Conservation (phyloP, 179 eudicot genomes). For the Spergularia azorica region DNA sequence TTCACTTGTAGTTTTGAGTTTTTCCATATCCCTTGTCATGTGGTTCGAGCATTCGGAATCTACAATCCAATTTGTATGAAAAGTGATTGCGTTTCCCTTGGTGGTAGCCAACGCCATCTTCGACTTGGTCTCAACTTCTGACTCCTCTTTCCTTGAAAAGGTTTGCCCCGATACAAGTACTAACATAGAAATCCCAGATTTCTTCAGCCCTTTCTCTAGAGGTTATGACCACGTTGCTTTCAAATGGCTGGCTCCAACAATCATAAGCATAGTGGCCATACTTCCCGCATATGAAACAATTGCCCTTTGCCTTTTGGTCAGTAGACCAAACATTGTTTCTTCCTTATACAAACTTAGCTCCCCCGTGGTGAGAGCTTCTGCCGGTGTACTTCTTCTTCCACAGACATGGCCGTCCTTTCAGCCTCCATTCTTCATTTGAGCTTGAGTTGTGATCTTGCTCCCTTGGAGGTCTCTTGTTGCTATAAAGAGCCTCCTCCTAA, state of each 20-base stretch:
- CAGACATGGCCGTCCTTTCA: neutral
- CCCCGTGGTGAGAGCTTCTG: neutral
- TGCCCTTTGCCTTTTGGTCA: neutral
- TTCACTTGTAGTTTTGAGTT: neutral
- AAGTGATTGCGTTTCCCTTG: neutral
- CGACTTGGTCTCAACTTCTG: neutral
- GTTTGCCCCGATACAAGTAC: neutral
- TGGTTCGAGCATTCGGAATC: neutral
- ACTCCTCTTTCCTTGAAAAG: too few species aligned
- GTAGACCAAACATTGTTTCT: too few species aligned
- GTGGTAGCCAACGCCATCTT: neutral
- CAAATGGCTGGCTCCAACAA: neutral
- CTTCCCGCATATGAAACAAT: constrained; percentile 6
- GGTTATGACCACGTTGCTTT: neutral
- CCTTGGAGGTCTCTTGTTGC: neutral
- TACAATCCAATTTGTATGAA: neutral
- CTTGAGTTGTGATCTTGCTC: neutral
- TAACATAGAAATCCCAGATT: neutral
- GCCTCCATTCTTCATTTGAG: neutral
- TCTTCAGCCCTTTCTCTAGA: neutral
- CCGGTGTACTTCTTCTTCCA: neutral
- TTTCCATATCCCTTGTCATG: neutral
- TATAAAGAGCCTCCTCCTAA: neutral
- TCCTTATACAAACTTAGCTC: neutral
- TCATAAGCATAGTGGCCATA: neutral